Evolutionary conservation across 805 yeast genomes (phyloP).

Genomic region (Lachancea nothofagi): DNA sequence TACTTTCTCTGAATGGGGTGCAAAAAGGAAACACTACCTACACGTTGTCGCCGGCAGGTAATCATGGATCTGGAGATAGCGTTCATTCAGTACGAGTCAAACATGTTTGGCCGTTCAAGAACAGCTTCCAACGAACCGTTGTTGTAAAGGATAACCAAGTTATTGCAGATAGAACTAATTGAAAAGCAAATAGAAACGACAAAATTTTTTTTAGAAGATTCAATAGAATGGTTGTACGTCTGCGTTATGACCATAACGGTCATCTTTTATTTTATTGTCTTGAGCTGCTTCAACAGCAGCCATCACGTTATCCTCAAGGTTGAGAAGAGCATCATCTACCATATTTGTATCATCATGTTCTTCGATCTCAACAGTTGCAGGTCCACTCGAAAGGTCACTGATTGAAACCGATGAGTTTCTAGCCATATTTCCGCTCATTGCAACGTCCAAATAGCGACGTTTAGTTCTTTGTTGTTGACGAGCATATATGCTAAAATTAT

Average conservation of each 20-base stretch:
- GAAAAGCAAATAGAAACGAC: not conserved
- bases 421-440: constrained; percentile 4
- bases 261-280: constrained; percentile 11
- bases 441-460: constrained; percentile 20
- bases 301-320: constrained; percentile 28
- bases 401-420: not conserved
- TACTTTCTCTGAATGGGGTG: constrained; percentile 20
- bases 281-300: constrained; percentile 26
- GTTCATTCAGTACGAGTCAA: constrained; percentile 27
- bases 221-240: constrained; percentile 4
- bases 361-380: constrained; percentile 11
- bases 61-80: constrained; percentile 41
- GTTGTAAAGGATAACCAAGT: constrained; percentile 14
- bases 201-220: not conserved
- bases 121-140: constrained; percentile 14
- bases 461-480: constrained; percentile 18
- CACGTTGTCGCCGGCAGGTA: constrained; percentile 41
- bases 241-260: not conserved
- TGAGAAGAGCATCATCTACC: constrained; percentile 24
- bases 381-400: constrained; percentile 7
- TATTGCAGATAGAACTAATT: constrained; percentile 6
- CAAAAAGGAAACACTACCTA: constrained; percentile 45
- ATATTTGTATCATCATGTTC: constrained; percentile 9
- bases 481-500: constrained; percentile 25
- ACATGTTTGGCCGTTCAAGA: constrained; percentile 14